Conservation (phyloP, 2,329 filamentous ascomycete species). For the Exophiala calicioides region DNA sequence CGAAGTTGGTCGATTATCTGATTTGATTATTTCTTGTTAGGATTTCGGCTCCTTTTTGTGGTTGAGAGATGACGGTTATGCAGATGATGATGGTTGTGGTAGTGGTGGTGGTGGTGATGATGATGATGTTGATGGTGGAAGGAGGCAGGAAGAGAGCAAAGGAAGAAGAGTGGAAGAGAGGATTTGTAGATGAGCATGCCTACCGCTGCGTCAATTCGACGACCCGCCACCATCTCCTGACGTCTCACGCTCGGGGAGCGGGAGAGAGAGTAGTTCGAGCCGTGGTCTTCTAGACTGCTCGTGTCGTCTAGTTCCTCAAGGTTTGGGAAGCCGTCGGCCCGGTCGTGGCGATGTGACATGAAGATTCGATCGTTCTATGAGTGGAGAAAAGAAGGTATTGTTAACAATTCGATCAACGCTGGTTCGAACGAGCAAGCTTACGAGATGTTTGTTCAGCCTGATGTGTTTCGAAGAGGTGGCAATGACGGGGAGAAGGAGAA, state of each 20-base stretch:
- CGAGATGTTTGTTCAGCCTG: conserved; percentile 45
- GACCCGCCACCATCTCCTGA: conserved; percentile 6
- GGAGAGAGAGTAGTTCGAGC: conserved; percentile 18
- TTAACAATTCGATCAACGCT: background rate
- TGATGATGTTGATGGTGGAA: too few species aligned
- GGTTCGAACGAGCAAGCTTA: conserved; percentile 24
- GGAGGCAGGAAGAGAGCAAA: too few species aligned
- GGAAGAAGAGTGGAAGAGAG: background rate
- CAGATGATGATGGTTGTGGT: too few species aligned
- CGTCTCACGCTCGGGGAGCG: conserved; percentile 11
- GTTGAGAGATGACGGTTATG: too few species aligned
- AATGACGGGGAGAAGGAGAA: conserved; percentile 78
- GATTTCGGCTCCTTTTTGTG: too few species aligned
- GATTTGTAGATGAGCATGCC: background rate
- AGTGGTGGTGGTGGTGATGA: too few species aligned
- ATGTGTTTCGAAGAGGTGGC: conserved; percentile 37
- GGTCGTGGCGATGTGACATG: conserved; percentile 81
- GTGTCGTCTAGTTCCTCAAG: conserved; percentile 62
- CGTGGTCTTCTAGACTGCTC: conserved; percentile 9
- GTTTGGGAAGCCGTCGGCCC: conserved; percentile 71
- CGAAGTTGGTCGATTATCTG: conserved; percentile 59
- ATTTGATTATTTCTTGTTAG: too few species aligned
- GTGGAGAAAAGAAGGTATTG: conserved; percentile 12
- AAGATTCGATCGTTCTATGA: conserved; percentile 75
- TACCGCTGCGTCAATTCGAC: conserved; percentile 33